Conservation (phyloP, 2,329 filamentous ascomycete genomes). For the Ilyonectria mors-panacis region DNA sequence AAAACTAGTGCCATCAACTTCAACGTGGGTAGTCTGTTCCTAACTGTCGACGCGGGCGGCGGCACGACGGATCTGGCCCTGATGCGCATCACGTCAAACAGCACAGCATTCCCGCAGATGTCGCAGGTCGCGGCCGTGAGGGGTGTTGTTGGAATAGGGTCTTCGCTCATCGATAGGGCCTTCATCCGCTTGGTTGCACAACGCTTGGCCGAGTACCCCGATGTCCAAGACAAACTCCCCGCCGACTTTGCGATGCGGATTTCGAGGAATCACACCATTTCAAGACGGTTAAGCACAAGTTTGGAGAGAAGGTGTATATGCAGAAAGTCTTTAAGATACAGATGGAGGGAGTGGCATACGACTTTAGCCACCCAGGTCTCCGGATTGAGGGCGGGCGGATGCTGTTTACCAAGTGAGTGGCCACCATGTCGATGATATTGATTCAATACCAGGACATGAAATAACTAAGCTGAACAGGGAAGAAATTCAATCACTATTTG, state of each 20-base stretch:
- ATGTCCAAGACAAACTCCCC: constrained; percentile 57
- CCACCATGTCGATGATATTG: background rate
- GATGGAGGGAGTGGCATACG: constrained; percentile 60
- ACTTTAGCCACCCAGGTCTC: constrained; percentile 55
- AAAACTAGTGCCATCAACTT: constrained; percentile 59
- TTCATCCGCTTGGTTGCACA: constrained; percentile 58
- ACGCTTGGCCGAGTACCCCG: constrained; percentile 54
- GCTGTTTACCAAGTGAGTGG: constrained; percentile 55
- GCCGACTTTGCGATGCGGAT: constrained; percentile 55
- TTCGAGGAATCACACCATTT: constrained; percentile 58
- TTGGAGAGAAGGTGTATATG: constrained; percentile 61
- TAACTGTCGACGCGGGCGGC: constrained; percentile 62
- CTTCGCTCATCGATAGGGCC: constrained; percentile 61
- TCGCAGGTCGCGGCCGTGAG: constrained; percentile 57
- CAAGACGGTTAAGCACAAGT: constrained; percentile 57
- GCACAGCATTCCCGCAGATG: constrained; percentile 48
- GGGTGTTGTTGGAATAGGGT: constrained; percentile 63
- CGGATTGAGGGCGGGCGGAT: constrained; percentile 59
- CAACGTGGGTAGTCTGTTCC: constrained; percentile 56
- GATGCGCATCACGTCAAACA: constrained; percentile 56
- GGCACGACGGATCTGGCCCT: constrained; percentile 63
- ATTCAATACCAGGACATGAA: background rate
- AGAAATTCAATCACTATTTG: constrained; percentile 61
- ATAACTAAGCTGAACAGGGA: constrained; percentile 46
- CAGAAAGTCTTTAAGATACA: constrained; percentile 58